These are phyloP conservation scores for Yarrowia sp. DNA, from an alignment of 805 yeast genomes.

Conservation along the genomic window DNA sequence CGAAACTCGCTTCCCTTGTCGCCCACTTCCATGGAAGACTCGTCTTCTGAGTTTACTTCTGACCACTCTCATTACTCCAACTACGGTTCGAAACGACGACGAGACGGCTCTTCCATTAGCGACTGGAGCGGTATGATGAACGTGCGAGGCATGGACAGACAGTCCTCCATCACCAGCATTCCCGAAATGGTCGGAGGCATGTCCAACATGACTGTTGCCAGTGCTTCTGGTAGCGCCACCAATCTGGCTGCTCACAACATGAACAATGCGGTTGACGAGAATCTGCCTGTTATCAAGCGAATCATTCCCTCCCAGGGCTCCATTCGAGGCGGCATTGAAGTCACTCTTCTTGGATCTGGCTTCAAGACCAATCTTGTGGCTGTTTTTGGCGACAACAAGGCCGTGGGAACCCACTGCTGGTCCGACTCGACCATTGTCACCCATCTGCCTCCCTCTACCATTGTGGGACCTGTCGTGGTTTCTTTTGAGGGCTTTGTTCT, in stretches of 20 bases:
- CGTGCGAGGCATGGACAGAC: slow-evolving; percentile 13
- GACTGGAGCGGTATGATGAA: slow-evolving; percentile 24
- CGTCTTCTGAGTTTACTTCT: slow-evolving; percentile 13
- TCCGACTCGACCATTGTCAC: slow-evolving; percentile 91
- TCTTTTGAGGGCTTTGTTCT: slow-evolving; percentile 59
- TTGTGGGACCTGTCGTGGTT: slow-evolving; percentile 88
- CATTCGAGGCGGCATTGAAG: slow-evolving; percentile 92
- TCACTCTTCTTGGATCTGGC: slow-evolving; percentile 82
- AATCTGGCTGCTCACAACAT: not conserved
- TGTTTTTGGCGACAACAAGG: slow-evolving; percentile 65
- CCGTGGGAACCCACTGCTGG: slow-evolving; percentile 86
- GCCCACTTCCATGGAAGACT: slow-evolving; percentile 25
- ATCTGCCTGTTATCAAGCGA: slow-evolving; percentile 64
- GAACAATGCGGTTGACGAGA: not conserved
- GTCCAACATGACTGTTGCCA: slow-evolving; percentile 8
- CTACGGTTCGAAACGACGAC: slow-evolving; percentile 4
- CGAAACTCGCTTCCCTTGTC: slow-evolving; percentile 17
- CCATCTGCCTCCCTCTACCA: slow-evolving; percentile 84
- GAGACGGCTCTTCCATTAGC: slow-evolving; percentile 19
- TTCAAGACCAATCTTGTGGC: slow-evolving; percentile 83
- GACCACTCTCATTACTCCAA: slow-evolving; percentile 24
- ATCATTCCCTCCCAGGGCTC: slow-evolving; percentile 97
- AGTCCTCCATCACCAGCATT: slow-evolving; percentile 14
- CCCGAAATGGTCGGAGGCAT: slow-evolving; percentile 20
- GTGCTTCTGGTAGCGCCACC: slow-evolving; percentile 6